Conservation (phyloP, 768 basidiomycete species). For the Russula dissimulans region DNA sequence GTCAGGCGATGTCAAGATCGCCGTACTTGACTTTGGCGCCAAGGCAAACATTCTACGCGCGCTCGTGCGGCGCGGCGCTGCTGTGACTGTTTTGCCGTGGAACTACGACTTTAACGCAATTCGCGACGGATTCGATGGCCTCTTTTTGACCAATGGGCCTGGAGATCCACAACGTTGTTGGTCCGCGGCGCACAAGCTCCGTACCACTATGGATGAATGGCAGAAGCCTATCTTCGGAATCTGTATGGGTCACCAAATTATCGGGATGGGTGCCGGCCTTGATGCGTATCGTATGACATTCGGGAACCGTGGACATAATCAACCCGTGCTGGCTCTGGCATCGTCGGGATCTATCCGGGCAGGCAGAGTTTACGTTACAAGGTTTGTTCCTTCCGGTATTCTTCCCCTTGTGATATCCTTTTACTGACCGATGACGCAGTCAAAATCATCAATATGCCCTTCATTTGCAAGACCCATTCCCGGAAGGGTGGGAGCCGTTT, state of each 20-base stretch:
- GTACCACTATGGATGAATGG: constrained; percentile 83
- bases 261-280: constrained; percentile 93
- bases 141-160: constrained; percentile 95
- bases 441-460: constrained; percentile 99
- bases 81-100: constrained; percentile 96
- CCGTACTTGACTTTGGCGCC: constrained; percentile 92
- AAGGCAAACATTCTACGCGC: constrained; percentile 97
- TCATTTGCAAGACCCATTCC: constrained; percentile 89
- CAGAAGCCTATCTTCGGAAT: constrained; percentile 92
- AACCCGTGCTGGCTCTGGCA: constrained; percentile 94
- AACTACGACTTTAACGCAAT: constrained; percentile 92
- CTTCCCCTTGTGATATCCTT: not conserved
- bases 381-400: constrained; percentile 34
- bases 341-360: constrained; percentile 88
- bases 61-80: constrained; percentile 82
- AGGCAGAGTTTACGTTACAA: constrained; percentile 94
- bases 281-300: constrained; percentile 99
- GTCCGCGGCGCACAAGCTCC: constrained; percentile 72
- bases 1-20: constrained; percentile 80
- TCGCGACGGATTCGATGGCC: constrained; percentile 84
- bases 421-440: constrained; percentile 29
- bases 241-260: constrained; percentile 98
- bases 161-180: constrained; percentile 88
- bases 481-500: constrained; percentile 95
- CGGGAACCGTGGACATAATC: constrained; percentile 99